These are phyloP conservation scores for Candida boidinii DNA, from an alignment of 805 yeast species.

Conservation along the genomic window DNA sequence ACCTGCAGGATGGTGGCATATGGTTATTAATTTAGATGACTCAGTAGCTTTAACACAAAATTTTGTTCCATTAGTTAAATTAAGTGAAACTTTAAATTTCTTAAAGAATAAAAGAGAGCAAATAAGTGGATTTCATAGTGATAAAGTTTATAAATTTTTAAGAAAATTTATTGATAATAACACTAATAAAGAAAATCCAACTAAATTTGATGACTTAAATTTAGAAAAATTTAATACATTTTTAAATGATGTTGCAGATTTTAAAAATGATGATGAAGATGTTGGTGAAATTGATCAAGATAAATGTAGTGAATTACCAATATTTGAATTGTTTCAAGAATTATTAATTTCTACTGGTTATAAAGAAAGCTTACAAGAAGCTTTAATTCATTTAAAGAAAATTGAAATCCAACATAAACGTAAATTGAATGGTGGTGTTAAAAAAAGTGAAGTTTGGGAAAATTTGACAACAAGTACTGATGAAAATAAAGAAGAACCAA, in stretches of 20 bases:
- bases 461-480: conserved; percentile 15
- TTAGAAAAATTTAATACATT: conserved; percentile 15
- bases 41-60: conserved; percentile 85
- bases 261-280: conserved; percentile 38
- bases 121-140: conserved; percentile 70
- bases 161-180: conserved; percentile 19
- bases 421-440: conserved; percentile 17
- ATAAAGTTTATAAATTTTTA: conserved; percentile 34
- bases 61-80: conserved; percentile 63
- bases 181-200: conserved; percentile 6
- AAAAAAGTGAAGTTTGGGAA: conserved; percentile 48
- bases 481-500: conserved; percentile 17
- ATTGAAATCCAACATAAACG: conserved; percentile 24
- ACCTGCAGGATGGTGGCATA: conserved; percentile 98
- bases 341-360: conserved; percentile 34
- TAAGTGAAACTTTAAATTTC: conserved; percentile 58
- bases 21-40: conserved; percentile 78
- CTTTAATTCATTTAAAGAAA: conserved; percentile 24
- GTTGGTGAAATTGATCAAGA: conserved; percentile 42
- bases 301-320: conserved; percentile 34
- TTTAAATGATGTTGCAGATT: conserved; percentile 19
- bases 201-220: conserved; percentile 12
- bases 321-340: conserved; percentile 52
- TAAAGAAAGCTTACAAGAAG: conserved; percentile 25
- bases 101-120: conserved; percentile 61